Conservation (phyloP, 139 green algal species). For the Spirogloea muscicola region DNA sequence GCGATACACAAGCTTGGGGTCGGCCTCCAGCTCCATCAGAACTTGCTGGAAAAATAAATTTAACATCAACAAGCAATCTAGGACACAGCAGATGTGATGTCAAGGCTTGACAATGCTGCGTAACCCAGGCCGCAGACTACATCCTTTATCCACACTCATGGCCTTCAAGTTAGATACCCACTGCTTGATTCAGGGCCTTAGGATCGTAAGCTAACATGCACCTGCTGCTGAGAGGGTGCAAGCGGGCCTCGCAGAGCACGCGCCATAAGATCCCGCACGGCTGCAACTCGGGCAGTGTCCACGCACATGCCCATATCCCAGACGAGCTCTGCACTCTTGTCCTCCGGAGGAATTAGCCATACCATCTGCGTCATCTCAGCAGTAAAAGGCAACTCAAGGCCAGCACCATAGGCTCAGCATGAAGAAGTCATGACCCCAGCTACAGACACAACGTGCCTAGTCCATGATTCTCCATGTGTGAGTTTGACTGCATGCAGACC, state of each 20-base stretch:
- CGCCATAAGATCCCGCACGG: slow-evolving; percentile 54
- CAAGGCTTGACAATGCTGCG: background rate
- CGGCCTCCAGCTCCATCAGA: slow-evolving; percentile 49
- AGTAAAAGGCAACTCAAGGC: background rate
- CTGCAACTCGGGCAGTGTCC: slow-evolving; percentile 18
- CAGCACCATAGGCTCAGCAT: background rate
- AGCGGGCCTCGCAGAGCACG: slow-evolving; percentile 56
- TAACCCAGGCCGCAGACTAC: background rate
- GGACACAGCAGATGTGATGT: background rate
- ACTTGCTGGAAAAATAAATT: slow-evolving; percentile 41
- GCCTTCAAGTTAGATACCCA: background rate
- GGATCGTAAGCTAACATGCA: slow-evolving; percentile 1
- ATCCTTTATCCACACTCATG: background rate
- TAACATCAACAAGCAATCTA: background rate
- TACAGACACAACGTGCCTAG: background rate
- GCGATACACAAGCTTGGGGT: slow-evolving; percentile 52
- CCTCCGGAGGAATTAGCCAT: slow-evolving; percentile 54
- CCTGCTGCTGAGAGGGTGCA: slow-evolving; percentile 59
- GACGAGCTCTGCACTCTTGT: slow-evolving; percentile 48
- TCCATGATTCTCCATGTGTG: background rate
- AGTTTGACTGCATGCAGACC: background rate
- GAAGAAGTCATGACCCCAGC: background rate
- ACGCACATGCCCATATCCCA: slow-evolving; percentile 62
- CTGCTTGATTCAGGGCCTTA: background rate
- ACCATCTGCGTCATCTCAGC: slow-evolving; percentile 40